phyloP scores from a whole-genome alignment of 1,284 basidiomycete species.

The Lignosus rhinocerotis region DNA sequence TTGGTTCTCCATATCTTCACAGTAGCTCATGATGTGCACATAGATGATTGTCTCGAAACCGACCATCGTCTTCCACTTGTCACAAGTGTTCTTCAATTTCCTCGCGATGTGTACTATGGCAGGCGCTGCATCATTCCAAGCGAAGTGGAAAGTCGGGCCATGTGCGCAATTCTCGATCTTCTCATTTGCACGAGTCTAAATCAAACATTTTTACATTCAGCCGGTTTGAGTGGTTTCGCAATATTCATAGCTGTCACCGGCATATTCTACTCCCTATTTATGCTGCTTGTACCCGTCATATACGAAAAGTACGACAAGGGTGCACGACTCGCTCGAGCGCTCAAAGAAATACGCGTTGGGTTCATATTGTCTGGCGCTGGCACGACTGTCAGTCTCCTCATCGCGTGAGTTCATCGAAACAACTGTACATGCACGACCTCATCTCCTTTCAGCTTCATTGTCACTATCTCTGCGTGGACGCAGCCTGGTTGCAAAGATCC shows the following conservation, averaged over 20 bases:
- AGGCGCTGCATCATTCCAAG: constrained; percentile 83
- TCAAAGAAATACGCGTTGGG: constrained; percentile 77
- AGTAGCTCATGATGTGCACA: constrained; percentile 23
- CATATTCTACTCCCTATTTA: constrained; percentile 70
- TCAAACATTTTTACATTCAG: constrained; percentile 41
- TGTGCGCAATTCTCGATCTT: constrained; percentile 54
- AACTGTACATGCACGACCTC: neutral
- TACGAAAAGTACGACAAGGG: constrained; percentile 87
- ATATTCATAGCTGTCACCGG: constrained; percentile 73
- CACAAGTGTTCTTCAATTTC: constrained; percentile 87
- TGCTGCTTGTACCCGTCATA: constrained; percentile 76
- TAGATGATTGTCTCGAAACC: constrained; percentile 87
- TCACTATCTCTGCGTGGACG: constrained; percentile 77
- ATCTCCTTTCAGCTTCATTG: constrained; percentile 55
- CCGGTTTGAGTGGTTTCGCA: constrained; percentile 84
- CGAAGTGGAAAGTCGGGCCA: constrained; percentile 77
- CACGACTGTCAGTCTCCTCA: constrained; percentile 63
- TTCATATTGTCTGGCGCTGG: constrained; percentile 80
- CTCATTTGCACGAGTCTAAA: neutral
- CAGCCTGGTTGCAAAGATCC: constrained; percentile 84
- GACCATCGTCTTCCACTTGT: constrained; percentile 68
- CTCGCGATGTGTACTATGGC: constrained; percentile 87
- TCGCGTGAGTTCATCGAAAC: constrained; percentile 55
- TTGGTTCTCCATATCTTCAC: constrained; percentile 1
- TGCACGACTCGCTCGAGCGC: constrained; percentile 70